These are phyloP conservation scores for Phytophthora pluvialis DNA, from an alignment of 352 stramenopile genomes.

Conservation along the genomic window DNA sequence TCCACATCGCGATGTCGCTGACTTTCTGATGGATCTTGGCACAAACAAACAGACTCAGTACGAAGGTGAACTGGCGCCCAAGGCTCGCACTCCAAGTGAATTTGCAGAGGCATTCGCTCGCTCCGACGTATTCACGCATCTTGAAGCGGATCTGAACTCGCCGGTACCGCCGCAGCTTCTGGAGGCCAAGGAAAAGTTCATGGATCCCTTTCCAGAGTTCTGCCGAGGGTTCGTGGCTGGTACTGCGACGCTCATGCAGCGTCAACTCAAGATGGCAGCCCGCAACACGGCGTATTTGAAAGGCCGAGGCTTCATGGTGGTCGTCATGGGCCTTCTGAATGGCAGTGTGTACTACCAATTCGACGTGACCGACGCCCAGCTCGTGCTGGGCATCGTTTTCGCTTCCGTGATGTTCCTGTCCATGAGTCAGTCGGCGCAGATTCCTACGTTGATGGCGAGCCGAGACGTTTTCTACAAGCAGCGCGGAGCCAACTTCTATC, in stretches of 20 bases:
- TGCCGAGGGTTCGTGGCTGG: constrained; percentile 28
- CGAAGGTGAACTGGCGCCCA: constrained; percentile 6
- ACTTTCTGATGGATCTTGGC: constrained; percentile 46
- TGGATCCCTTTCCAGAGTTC: constrained; percentile 60
- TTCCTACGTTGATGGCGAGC: no score
- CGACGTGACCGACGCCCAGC: constrained; percentile 28
- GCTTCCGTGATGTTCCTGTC: constrained; percentile 72
- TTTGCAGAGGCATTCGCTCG: constrained; percentile 26
- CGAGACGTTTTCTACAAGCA: no score
- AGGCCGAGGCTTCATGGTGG: constrained; percentile 33
- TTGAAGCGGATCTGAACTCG: constrained; percentile 10
- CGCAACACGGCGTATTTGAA: constrained; percentile 45
- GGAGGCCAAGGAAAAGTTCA: constrained; percentile 60
- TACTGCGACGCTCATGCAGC: constrained; percentile 34
- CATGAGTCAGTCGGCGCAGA: constrained; percentile 33
- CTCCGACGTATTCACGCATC: constrained; percentile 10
- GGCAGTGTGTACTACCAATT: constrained; percentile 48
- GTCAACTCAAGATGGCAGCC: constrained; percentile 60
- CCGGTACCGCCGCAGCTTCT: constrained; percentile 7
- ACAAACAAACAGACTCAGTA: constrained; percentile 43
- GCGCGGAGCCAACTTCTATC: no score
- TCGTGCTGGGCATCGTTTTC: constrained; percentile 78
- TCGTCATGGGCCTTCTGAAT: constrained; percentile 48
- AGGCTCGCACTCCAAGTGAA: constrained; percentile 18
- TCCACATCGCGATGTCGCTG: constrained; percentile 33